These are phyloP conservation scores for Aspergillus ochraceoroseus DNA, from an alignment of 2,329 filamentous ascomycete species.

Conservation along the genomic window DNA sequence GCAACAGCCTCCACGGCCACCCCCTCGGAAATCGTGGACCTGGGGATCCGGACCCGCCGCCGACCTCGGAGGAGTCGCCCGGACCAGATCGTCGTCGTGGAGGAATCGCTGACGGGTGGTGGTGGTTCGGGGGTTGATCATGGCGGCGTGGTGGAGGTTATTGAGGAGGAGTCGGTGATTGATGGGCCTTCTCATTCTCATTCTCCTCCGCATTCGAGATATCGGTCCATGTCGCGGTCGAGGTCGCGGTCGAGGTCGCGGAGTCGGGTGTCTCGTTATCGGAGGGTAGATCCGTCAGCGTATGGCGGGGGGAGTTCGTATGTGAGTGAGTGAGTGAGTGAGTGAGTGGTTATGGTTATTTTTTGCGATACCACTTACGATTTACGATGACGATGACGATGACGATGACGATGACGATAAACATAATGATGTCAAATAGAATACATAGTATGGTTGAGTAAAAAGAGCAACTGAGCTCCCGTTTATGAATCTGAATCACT, in stretches of 20 bases:
- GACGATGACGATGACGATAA: neutral
- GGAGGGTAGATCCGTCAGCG: conserved; percentile 43
- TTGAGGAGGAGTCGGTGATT: conserved; percentile 31
- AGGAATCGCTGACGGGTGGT: neutral
- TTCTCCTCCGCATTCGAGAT: conserved; percentile 18
- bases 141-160: conserved; percentile 34
- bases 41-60: conserved; percentile 4
- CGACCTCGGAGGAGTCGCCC: neutral
- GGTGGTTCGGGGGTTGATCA: neutral
- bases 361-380: conserved; percentile 5
- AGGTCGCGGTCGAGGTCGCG: conserved; percentile 49
- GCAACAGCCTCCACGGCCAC: conserved; percentile 25
- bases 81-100: conserved; percentile 6
- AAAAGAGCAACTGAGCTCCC: neutral
- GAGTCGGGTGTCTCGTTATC: conserved; percentile 41
- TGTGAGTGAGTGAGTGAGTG: conserved; percentile 20
- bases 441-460: too few relatives aligned
- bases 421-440: too few relatives aligned
- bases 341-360: neutral
- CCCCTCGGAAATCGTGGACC: conserved; percentile 26
- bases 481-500: neutral
- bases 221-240: conserved; percentile 18
- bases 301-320: conserved; percentile 30
- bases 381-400: conserved; percentile 5
- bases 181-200: too few relatives aligned